phyloP scores from a whole-genome alignment of 192 early-diverging fungal genomes.

The Kappamyces sp. region DNA sequence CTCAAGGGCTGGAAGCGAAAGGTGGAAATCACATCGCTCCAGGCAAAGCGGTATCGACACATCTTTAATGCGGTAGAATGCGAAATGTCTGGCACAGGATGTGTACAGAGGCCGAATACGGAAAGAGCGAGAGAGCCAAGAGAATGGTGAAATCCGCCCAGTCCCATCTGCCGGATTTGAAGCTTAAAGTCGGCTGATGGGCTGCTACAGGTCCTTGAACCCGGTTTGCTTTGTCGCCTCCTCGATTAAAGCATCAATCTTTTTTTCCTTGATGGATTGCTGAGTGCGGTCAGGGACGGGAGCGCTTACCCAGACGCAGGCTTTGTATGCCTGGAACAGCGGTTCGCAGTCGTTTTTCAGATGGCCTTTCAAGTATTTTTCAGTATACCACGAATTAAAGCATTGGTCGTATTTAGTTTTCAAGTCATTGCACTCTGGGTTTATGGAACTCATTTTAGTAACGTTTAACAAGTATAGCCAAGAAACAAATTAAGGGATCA shows the following conservation, averaged over 20 bases:
- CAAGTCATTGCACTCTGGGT: conserved; percentile 62
- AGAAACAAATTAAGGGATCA: no score
- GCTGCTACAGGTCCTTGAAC: conserved; percentile 30
- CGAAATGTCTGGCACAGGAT: conserved; percentile 11
- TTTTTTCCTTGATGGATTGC: conserved; percentile 73
- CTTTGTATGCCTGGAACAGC: conserved; percentile 76
- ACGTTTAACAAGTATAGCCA: no score
- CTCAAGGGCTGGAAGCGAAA: conserved; percentile 52
- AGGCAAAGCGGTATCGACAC: conserved; percentile 34
- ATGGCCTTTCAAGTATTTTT: conserved; percentile 87
- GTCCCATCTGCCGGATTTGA: background rate
- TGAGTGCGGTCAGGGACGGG: conserved; percentile 21
- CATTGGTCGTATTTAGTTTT: conserved; percentile 86
- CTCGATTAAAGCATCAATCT: conserved; percentile 73
- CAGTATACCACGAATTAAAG: conserved; percentile 95
- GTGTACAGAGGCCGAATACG: background rate
- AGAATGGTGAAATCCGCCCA: no score
- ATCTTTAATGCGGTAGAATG: conserved; percentile 10
- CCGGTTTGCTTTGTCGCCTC: conserved; percentile 79
- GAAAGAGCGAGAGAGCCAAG: background rate
- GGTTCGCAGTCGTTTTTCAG: conserved; percentile 72
- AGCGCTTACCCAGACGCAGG: conserved; percentile 69
- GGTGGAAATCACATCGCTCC: conserved; percentile 52
- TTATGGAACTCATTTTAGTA: conserved; percentile 7
- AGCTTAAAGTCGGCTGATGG: background rate